A percentile compares a stretch with the other conserved stretches of the same genome.
These are phyloP conservation scores for Arthrobotrys megalospora DNA, from an alignment of 2,329 filamentous ascomycete species.

Conservation along the genomic window DNA sequence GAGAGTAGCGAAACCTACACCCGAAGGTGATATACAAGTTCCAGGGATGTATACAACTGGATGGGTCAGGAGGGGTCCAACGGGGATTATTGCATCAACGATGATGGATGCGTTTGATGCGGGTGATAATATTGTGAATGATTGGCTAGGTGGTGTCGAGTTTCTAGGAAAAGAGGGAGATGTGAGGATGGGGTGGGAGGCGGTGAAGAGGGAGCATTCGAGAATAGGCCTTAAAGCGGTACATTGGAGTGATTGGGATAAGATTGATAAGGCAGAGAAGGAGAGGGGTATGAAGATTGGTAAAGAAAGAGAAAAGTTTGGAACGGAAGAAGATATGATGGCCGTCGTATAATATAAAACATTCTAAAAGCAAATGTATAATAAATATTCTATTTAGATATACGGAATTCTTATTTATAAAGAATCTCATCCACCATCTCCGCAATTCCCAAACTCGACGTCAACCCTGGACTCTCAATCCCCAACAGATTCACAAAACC, in stretches of 20 bases:
- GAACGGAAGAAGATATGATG: conserved; percentile 63
- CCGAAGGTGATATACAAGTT: conserved; percentile 70
- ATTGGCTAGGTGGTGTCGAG: conserved; percentile 73
- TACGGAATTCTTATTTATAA: conserved; percentile 44
- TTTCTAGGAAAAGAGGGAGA: conserved; percentile 64
- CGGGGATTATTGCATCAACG: conserved; percentile 94
- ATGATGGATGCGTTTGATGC: conserved; percentile 95
- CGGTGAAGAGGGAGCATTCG: conserved; percentile 74
- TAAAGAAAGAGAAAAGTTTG: conserved; percentile 82
- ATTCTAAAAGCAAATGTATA: conserved; percentile 9
- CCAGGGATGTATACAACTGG: conserved; percentile 91
- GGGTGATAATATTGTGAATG: conserved; percentile 84
- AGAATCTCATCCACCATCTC: conserved; percentile 62
- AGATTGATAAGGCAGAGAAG: conserved; percentile 84
- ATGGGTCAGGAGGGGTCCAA: conserved; percentile 96
- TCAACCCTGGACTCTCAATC: conserved; percentile 68
- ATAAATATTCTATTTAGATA: conserved; percentile 3
- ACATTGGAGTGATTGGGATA: conserved; percentile 87
- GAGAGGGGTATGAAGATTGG: conserved; percentile 76
- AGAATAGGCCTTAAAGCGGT: conserved; percentile 76
- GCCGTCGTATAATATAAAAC: conserved; percentile 60
- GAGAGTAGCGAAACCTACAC: conserved; percentile 72
- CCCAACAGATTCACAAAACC: conserved; percentile 92
- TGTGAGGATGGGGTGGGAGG: conserved; percentile 80
- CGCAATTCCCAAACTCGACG: conserved; percentile 61